phyloP scores from a whole-genome alignment of 2,329 filamentous ascomycete species.

The Calonectria hawksworthii region DNA sequence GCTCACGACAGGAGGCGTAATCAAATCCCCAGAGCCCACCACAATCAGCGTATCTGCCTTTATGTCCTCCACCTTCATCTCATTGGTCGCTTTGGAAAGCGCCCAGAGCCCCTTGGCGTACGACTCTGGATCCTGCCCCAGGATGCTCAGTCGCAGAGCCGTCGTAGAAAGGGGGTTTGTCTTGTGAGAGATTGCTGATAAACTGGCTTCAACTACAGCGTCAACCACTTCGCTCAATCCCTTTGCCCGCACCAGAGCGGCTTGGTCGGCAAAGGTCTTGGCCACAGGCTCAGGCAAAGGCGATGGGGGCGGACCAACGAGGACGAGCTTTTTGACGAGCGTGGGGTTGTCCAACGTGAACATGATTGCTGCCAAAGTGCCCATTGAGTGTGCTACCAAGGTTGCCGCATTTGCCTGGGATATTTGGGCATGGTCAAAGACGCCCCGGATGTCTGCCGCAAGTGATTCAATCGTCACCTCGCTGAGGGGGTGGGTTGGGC shows the following conservation, averaged over 20 bases:
- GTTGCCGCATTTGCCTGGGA: constrained; percentile 48
- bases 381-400: constrained; percentile 66
- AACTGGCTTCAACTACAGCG: constrained; percentile 47
- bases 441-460: constrained; percentile 55
- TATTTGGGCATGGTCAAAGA: constrained; percentile 54
- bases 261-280: constrained; percentile 49
- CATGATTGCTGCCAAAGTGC: constrained; percentile 61
- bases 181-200: constrained; percentile 21
- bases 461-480: constrained; percentile 59
- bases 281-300: constrained; percentile 56
- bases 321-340: constrained; percentile 59
- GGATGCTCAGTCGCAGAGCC: constrained; percentile 59
- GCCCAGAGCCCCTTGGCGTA: constrained; percentile 69
- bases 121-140: constrained; percentile 64
- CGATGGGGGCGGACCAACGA: constrained; percentile 62
- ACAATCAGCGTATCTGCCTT: constrained; percentile 55
- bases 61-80: constrained; percentile 51
- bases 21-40: constrained; percentile 61
- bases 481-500: constrained; percentile 62
- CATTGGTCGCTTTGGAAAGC: constrained; percentile 55
- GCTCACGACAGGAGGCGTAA: constrained; percentile 53
- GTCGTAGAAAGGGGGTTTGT: constrained; percentile 56
- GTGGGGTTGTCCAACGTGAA: constrained; percentile 57
- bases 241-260: constrained; percentile 55
- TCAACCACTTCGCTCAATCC: constrained; percentile 62